Evolutionary conservation across 495 filamentous ascomycete species (phyloP).

Genomic region (Annulohypoxylon maeteangense): DNA sequence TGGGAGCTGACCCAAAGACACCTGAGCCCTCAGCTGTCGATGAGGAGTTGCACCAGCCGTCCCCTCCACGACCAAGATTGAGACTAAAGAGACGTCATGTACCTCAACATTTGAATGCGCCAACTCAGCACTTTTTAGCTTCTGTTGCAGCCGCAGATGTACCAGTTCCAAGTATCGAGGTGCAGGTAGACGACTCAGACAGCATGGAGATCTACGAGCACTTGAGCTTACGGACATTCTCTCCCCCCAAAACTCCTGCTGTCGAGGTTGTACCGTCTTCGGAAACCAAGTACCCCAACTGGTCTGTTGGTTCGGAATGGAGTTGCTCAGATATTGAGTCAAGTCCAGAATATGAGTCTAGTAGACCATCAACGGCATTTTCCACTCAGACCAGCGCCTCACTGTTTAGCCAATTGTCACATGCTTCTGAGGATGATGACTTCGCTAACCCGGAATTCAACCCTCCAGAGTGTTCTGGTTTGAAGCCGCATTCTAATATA

Average conservation of each 20-base stretch:
- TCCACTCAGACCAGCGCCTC: slow-evolving; percentile 62
- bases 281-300: slow-evolving; percentile 56
- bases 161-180: slow-evolving; percentile 66
- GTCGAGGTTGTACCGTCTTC: slow-evolving; percentile 50
- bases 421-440: slow-evolving; percentile 57
- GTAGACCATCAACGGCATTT: slow-evolving; percentile 60
- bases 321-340: slow-evolving; percentile 59
- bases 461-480: slow-evolving; percentile 41
- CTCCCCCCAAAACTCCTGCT: slow-evolving; percentile 60
- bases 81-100: slow-evolving; percentile 59
- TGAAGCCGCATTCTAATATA: slow-evolving; percentile 16
- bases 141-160: slow-evolving; percentile 66
- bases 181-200: slow-evolving; percentile 49
- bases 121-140: slow-evolving; percentile 66
- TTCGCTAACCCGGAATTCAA: slow-evolving; percentile 58
- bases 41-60: slow-evolving; percentile 51
- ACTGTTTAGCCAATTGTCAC: slow-evolving; percentile 60
- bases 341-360: slow-evolving; percentile 61
- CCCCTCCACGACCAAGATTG: slow-evolving; percentile 57
- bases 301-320: slow-evolving; percentile 57
- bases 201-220: slow-evolving; percentile 45
- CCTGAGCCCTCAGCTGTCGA: slow-evolving; percentile 53
- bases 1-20: slow-evolving; percentile 52
- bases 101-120: slow-evolving; percentile 58
- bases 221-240: slow-evolving; percentile 48